A percentile compares a stretch with the other conserved stretches of the same genome.
Evolutionary conservation across 2,329 filamentous ascomycete species (phyloP).

Genomic region (Periconia macrospinosa): DNA sequence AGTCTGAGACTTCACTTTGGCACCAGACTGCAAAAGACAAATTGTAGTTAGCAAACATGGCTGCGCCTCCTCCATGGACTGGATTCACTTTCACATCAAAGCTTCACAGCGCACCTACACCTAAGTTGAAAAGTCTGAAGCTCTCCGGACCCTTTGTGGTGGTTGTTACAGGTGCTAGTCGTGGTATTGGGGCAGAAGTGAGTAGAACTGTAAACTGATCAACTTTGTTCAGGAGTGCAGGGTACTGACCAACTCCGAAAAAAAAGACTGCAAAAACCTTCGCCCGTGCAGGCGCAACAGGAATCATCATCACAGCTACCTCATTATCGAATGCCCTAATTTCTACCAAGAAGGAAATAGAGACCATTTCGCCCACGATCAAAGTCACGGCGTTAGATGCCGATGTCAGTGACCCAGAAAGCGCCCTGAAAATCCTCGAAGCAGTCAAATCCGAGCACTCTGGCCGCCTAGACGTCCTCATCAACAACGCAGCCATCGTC

Average conservation of each 20-base stretch:
- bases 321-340: not conserved
- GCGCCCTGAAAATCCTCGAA: constrained; percentile 25
- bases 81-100: constrained; percentile 1
- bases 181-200: constrained; percentile 11
- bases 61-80: not conserved
- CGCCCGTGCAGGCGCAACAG: constrained; percentile 14
- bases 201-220: not conserved
- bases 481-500: constrained; percentile 41
- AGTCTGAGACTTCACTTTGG: no score
- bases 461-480: constrained; percentile 37
- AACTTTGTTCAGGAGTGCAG: no score
- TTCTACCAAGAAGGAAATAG: not conserved
- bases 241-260: no score
- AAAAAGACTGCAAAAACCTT: constrained; percentile 10
- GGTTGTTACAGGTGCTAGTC: constrained; percentile 3
- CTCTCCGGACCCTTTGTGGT: not conserved
- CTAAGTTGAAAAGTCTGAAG: not conserved
- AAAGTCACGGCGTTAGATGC: constrained; percentile 11
- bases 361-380: not conserved
- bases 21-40: not conserved
- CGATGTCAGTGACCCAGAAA: constrained; percentile 32
- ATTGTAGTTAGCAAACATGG: not conserved
- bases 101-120: not conserved
- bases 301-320: constrained; percentile 10
- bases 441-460: constrained; percentile 23